These are phyloP conservation scores for Prunus mongolica DNA, from an alignment of 306 rosid genomes.

Conservation along the genomic window DNA sequence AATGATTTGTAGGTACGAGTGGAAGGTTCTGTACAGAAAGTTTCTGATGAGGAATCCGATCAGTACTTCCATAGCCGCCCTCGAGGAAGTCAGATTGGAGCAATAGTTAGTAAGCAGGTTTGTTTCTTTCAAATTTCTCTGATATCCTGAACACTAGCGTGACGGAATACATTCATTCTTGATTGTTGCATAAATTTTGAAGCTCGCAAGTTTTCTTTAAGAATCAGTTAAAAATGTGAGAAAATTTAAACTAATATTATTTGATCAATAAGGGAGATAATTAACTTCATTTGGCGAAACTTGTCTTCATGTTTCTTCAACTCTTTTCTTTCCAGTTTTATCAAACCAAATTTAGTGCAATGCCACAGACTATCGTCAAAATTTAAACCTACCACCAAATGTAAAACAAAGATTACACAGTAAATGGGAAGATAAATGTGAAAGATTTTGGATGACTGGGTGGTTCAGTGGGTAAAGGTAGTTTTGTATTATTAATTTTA, in stretches of 20 bases:
- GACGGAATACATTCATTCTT: background rate
- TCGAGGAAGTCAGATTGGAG: slow-evolving; percentile 95
- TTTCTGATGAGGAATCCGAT: slow-evolving; percentile 84
- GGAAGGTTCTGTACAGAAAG: slow-evolving; percentile 84
- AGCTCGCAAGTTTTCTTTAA: background rate
- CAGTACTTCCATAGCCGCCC: slow-evolving; percentile 96
- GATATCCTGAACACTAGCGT: slow-evolving; percentile 2
- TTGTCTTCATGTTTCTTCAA: background rate
- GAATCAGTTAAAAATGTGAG: background rate
- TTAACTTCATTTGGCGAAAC: background rate
- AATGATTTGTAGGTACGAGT: slow-evolving; percentile 64
- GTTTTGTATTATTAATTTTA: background rate
- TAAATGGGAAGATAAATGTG: background rate
- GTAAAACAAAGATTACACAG: background rate
- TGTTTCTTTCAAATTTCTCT: slow-evolving; percentile 5
- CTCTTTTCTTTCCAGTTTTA: background rate
- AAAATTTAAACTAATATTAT: background rate
- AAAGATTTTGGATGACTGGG: background rate
- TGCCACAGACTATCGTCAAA: background rate
- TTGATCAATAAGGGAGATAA: background rate
- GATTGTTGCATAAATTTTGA: background rate
- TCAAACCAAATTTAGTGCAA: background rate
- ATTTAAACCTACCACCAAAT: background rate
- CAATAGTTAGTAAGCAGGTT: slow-evolving; percentile 96
- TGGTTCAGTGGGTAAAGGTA: background rate